phyloP scores from a whole-genome alignment of 2,329 filamentous ascomycete genomes.

The Ceratocystis harringtonii region DNA sequence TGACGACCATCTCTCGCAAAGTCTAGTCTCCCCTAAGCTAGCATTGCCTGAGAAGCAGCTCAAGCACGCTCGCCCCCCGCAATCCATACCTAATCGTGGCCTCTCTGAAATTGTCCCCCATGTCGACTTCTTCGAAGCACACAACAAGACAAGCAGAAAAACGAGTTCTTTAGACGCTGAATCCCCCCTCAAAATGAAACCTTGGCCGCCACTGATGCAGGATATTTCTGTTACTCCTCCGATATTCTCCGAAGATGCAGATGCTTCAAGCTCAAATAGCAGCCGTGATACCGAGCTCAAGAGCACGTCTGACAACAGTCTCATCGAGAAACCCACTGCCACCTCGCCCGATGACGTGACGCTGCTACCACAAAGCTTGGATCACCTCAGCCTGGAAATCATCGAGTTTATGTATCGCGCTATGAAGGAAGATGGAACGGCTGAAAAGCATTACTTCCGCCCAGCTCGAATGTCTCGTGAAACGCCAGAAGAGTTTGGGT shows the following conservation, averaged over 20 bases:
- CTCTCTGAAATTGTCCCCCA: conserved; percentile 9
- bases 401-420: conserved; percentile 47
- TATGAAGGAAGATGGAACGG: conserved; percentile 40
- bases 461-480: conserved; percentile 19
- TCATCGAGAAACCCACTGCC: background rate
- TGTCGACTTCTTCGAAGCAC: conserved; percentile 9
- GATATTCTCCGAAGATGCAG: conserved; percentile 12
- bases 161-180: background rate
- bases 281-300: conserved; percentile 8
- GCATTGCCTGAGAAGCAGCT: conserved; percentile 4
- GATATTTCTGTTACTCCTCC: conserved; percentile 11
- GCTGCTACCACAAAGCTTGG: conserved; percentile 41
- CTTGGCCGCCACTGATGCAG: background rate
- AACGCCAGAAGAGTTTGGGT: conserved; percentile 4
- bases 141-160: conserved; percentile 3
- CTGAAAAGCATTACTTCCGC: conserved; percentile 26
- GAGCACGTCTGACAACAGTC: conserved; percentile 3
- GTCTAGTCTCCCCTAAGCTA: conserved; percentile 23
- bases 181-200: background rate
- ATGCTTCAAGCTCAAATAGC: conserved; percentile 13
- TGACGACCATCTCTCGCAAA: conserved; percentile 23
- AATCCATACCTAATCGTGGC: conserved; percentile 1
- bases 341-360: background rate
- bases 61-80: conserved; percentile 7
- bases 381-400: conserved; percentile 37